Evolutionary conservation across 1,139 yeast genomes (phyloP).

Genomic region (Yamadazyma mexicana): DNA sequence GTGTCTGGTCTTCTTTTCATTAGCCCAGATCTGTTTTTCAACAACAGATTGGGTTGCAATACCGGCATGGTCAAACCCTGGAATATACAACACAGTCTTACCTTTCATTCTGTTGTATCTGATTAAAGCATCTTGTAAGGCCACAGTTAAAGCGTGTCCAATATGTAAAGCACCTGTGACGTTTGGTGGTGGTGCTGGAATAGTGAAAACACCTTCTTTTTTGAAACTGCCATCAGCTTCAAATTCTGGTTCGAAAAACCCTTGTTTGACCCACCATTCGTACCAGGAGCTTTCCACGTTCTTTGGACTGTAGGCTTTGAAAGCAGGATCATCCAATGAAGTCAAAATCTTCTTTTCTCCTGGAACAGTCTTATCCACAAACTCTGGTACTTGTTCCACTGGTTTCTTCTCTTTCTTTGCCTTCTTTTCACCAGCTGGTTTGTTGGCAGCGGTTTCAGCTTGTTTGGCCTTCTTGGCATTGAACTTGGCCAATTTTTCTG

Average conservation of each 20-base stretch:
- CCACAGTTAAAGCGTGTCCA: conserved; percentile 95
- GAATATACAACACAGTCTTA: conserved; percentile 86
- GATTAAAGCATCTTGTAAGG: conserved; percentile 90
- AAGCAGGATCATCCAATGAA: conserved; percentile 86
- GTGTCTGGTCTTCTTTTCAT: conserved; percentile 87
- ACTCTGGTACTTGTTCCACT: conserved; percentile 76
- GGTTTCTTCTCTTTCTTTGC: conserved; percentile 71
- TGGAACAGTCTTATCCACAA: conserved; percentile 74
- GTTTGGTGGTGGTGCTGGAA: conserved; percentile 99
- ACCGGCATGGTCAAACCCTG: conserved; percentile 99
- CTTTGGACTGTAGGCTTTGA: conserved; percentile 90
- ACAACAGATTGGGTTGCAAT: conserved; percentile 98
- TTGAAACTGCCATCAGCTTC: conserved; percentile 70
- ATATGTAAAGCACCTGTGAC: conserved; percentile 98
- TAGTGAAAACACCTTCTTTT: conserved; percentile 81
- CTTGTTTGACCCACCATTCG: conserved; percentile 93
- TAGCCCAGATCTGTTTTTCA: conserved; percentile 92
- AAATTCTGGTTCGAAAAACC: conserved; percentile 85
- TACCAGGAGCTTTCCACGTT: conserved; percentile 98
- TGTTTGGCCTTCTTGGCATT: conserved; percentile 89
- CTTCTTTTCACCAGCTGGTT: conserved; percentile 50
- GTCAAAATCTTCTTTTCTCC: conserved; percentile 91
- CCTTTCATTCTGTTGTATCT: conserved; percentile 98
- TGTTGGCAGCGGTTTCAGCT: conserved; percentile 43
- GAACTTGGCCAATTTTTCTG: conserved; percentile 93